Evolutionary conservation across 257 asterid genomes (phyloP).

Genomic region (Solanum chaucha): DNA sequence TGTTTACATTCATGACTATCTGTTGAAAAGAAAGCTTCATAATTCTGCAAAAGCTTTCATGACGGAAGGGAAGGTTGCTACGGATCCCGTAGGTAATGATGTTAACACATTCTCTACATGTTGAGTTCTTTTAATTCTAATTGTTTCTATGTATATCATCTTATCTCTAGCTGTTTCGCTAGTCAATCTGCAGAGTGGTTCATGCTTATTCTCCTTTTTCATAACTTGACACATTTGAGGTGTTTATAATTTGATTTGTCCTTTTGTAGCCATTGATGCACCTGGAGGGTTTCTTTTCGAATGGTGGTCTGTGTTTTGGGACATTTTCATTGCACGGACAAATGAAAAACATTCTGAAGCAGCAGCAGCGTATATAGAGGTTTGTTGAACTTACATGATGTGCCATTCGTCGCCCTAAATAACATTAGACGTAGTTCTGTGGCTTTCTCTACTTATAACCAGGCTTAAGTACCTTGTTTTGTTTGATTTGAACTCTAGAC

Average conservation of each 20-base stretch:
- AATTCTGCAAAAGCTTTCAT: constrained; percentile 96
- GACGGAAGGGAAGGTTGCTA: constrained; percentile 98
- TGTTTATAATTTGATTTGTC: neutral
- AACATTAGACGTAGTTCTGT: neutral
- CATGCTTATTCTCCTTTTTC: neutral
- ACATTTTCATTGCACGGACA: constrained; percentile 94
- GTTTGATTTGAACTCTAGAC: constrained; percentile 36
- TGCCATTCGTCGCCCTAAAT: neutral
- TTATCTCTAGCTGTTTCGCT: neutral
- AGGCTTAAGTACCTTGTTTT: neutral
- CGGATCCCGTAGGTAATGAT: constrained; percentile 89
- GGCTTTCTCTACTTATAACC: neutral
- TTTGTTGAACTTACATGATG: constrained; percentile 14
- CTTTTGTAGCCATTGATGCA: constrained; percentile 84
- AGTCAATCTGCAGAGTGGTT: neutral
- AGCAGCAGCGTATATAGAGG: constrained; percentile 99
- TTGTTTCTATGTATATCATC: neutral
- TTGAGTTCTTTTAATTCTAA: neutral
- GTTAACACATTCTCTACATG: neutral
- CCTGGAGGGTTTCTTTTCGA: constrained; percentile 99
- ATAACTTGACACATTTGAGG: neutral
- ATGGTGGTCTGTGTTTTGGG: constrained; percentile 99
- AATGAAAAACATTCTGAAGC: constrained; percentile 98
- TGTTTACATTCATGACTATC: constrained; percentile 95
- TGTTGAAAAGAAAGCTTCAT: constrained; percentile 79